Percentiles rank a stretch among this genome's conserved stretches.
Conservation (phyloP, 2,329 filamentous ascomycete species). For the Penicillium sp. region DNA sequence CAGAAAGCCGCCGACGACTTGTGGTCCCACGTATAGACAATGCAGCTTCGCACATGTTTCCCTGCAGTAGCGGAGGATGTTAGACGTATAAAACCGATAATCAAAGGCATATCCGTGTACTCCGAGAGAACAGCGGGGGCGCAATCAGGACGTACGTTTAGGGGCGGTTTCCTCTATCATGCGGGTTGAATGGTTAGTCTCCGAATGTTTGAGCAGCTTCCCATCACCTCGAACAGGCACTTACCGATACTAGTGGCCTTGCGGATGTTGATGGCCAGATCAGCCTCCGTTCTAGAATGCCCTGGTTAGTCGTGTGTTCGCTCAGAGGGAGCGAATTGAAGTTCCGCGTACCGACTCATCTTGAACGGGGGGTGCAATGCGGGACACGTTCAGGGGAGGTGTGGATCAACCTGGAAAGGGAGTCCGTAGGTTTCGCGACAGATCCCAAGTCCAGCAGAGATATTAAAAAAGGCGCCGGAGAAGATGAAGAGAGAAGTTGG, state of each 20-base stretch:
- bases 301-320: constrained; percentile 10
- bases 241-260: constrained; percentile 68
- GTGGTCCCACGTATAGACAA: constrained; percentile 99
- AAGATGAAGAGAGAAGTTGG: constrained; percentile 9
- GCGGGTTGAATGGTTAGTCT: constrained; percentile 23
- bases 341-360: constrained; percentile 61
- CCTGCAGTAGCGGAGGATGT: constrained; percentile 43
- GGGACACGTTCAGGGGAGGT: constrained; percentile 17
- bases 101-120: background rate
- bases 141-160: constrained; percentile 57
- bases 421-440: constrained; percentile 18
- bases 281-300: constrained; percentile 60
- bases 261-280: constrained; percentile 68
- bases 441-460: constrained; percentile 26
- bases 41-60: constrained; percentile 97
- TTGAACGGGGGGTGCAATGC: constrained; percentile 53
- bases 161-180: constrained; percentile 65
- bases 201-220: constrained; percentile 3
- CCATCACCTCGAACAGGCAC: constrained; percentile 19
- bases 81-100: constrained; percentile 4
- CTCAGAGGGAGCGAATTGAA: background rate
- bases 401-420: constrained; percentile 20
- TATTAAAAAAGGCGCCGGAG: constrained; percentile 16
- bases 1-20: constrained; percentile 94
- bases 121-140: constrained; percentile 3